Evolutionary conservation across 148 eudicot genomes (phyloP), one percentile per base, ranked within the genome.

Genomic region (Polygonum maritimum): DNA sequence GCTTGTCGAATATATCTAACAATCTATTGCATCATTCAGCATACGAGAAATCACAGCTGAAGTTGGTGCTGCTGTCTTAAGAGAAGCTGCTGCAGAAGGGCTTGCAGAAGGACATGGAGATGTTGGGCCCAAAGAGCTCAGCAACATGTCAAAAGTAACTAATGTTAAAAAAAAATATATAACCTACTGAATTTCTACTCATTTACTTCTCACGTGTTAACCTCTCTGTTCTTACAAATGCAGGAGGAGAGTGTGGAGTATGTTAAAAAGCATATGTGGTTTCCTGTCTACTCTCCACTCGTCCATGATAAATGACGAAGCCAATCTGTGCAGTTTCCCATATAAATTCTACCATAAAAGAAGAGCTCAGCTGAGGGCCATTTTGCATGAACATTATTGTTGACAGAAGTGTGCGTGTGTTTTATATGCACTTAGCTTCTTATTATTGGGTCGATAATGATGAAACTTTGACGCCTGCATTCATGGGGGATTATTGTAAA

Each of bases 41-140:
- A 96, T 96, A 78, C 76, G 99, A 85, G 89, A 92, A 70, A 92
- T 92, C 73, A 96, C 99, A 39, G 98, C 97, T 52, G 90, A 92
- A 78, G 98, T 96, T 65, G 99, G 84, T 75, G 92, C 98, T 82
- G 97, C 97, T 75, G 97, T 96, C 75, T 12, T 92, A 75, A 86
- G 79, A 75, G 88, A 89, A 77, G 99, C 99, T 58, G 88, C 91
- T 72, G 83, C 80, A 19, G 98, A 89, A 80, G 89, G 86, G 36
- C 82, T 96, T 69, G 98, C 99, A 60, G 99, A 96, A 81, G 99
- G 99, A 58, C 88, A 84, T 55, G 87, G 91, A 75, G 97, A 89
- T 2, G 88, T 91, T 62, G 94, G 99, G 31, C 79, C 88, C 19
- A 87, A 58, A 81, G 99, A 96, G 80, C 90, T 96, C 36, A 75